Conservation (phyloP, 805 yeast species). For the Wickerhamomyces kurtzmanii region DNA sequence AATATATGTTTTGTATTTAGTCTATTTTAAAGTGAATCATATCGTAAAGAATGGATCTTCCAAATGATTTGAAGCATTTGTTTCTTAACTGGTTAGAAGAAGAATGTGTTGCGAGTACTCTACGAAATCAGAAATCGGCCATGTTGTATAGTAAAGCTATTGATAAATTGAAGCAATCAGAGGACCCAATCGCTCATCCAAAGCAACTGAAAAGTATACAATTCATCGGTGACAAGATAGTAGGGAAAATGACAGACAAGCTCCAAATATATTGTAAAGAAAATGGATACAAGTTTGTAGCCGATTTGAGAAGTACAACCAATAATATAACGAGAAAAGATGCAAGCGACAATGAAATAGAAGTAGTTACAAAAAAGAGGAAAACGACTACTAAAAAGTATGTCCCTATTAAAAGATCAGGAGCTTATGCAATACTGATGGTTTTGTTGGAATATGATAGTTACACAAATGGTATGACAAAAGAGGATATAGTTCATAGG, state of each 20-base stretch:
- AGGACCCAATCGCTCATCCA: conserved; percentile 40
- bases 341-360: conserved; percentile 4
- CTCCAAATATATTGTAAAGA: conserved; percentile 47
- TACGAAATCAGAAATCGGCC: conserved; percentile 41
- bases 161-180: conserved; percentile 35
- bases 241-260: conserved; percentile 35
- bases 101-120: conserved; percentile 32
- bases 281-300: conserved; percentile 38
- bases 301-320: conserved; percentile 11
- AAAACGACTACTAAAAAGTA: conserved; percentile 29
- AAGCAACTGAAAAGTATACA: conserved; percentile 47
- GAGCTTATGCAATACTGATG: conserved; percentile 75
- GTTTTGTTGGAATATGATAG: conserved; percentile 43
- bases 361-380: conserved; percentile 12
- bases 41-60: conserved; percentile 24
- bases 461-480: conserved; percentile 46
- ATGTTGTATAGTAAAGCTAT: conserved; percentile 47
- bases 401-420: conserved; percentile 68
- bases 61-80: conserved; percentile 38
- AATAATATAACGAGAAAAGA: conserved; percentile 6
- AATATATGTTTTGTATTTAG: too few relatives aligned
- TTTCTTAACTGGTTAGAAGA: conserved; percentile 53
- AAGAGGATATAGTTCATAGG: conserved; percentile 41
- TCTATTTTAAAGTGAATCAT: too few relatives aligned
- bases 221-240: conserved; percentile 66